Conservation (phyloP, 2,329 filamentous ascomycete genomes). For the Colletotrichum agaves region DNA sequence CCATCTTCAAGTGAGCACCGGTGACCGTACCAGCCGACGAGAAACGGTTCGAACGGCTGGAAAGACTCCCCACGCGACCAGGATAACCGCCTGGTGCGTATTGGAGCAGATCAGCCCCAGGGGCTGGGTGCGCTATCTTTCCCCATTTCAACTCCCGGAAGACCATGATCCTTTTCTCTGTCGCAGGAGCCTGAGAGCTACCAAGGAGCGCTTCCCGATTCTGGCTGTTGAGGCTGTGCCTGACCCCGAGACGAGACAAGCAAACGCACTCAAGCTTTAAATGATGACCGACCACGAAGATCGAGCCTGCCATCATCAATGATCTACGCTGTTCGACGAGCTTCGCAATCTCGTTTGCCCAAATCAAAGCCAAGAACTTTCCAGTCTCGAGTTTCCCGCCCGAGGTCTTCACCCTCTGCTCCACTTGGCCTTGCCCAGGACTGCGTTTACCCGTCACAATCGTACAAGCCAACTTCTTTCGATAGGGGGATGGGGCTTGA, state of each 20-base stretch:
- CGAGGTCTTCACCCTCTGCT: constrained; percentile 42
- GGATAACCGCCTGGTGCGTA: no score
- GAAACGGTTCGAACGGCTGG: no score
- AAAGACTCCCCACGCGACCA: no score
- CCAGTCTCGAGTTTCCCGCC: constrained; percentile 41
- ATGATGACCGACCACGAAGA: constrained; percentile 41
- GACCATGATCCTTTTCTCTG: background rate
- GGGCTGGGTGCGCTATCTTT: background rate
- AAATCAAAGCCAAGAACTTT: constrained; percentile 43
- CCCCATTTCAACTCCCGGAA: background rate
- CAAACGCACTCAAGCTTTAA: constrained; percentile 46
- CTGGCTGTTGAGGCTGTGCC: background rate
- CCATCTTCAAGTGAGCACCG: no score
- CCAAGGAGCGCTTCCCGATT: background rate
- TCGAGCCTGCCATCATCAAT: constrained; percentile 42
- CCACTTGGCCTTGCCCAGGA: constrained; percentile 42
- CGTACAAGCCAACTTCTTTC: constrained; percentile 47
- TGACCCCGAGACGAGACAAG: constrained; percentile 40
- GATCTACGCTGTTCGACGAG: constrained; percentile 41
- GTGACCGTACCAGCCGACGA: no score
- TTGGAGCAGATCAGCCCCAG: background rate
- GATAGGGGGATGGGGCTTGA: constrained; percentile 44
- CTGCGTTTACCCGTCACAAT: constrained; percentile 37
- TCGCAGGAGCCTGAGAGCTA: background rate
- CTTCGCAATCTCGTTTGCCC: constrained; percentile 41